Percentiles rank a stretch among this genome's conserved stretches.
These are phyloP conservation scores for Claviceps sp. DNA, from an alignment of 2,329 filamentous ascomycete genomes.

Conservation along the genomic window DNA sequence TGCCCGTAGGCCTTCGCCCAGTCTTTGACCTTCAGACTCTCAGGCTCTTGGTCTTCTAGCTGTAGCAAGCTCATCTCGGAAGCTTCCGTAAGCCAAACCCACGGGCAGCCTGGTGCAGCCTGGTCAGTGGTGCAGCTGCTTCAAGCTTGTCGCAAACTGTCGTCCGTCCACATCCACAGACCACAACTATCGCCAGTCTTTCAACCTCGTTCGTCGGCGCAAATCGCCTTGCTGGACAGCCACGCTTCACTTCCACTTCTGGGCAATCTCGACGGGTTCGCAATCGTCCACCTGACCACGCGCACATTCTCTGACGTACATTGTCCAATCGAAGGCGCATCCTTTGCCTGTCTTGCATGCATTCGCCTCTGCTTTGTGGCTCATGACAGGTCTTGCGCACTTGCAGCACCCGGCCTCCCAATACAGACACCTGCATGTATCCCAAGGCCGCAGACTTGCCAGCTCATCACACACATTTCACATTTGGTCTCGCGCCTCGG, in stretches of 20 bases:
- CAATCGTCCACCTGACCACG: not conserved
- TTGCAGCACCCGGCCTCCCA: slow-evolving; percentile 2
- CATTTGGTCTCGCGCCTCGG: slow-evolving; percentile 1
- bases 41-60: not conserved
- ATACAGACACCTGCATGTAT: slow-evolving; percentile 6
- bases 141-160: slow-evolving; percentile 1
- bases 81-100: not conserved
- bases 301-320: not conserved
- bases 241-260: not conserved
- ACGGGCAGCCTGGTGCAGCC: not conserved
- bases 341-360: not conserved
- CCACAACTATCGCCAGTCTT: not conserved
- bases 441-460: slow-evolving; percentile 5
- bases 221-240: not conserved
- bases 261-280: not conserved
- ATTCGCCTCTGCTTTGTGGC: not conserved
- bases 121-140: not conserved
- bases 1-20: not conserved
- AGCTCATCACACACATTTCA: slow-evolving; percentile 6
- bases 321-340: not conserved
- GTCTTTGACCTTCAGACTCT: not conserved
- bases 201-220: not conserved
- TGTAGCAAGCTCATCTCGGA: not conserved
- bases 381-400: slow-evolving; percentile 4
- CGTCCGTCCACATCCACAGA: not conserved